phyloP scores from a whole-genome alignment of 2,329 filamentous ascomycete genomes.

The Ophiobolus disseminans region DNA sequence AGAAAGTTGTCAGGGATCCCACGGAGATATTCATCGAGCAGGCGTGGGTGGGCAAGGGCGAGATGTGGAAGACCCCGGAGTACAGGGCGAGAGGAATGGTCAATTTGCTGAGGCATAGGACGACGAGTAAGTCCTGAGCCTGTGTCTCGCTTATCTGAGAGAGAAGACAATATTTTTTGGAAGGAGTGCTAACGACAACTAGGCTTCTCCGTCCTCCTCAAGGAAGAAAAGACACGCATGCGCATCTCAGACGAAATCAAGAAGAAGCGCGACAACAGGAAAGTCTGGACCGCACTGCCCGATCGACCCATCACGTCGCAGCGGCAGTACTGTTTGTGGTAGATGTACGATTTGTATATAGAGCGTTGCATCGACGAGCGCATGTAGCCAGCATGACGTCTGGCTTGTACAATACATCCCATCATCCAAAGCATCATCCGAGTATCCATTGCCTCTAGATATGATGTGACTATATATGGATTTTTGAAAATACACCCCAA shows the following conservation, averaged over 20 bases:
- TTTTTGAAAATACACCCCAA: too few relatives aligned
- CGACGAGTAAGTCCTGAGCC: conserved; percentile 73
- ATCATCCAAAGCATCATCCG: conserved; percentile 35
- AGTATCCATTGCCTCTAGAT: too few relatives aligned
- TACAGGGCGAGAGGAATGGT: conserved; percentile 78
- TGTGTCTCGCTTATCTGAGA: too few relatives aligned
- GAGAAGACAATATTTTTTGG: background rate
- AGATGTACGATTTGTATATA: conserved; percentile 35
- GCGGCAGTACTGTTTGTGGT: conserved; percentile 93
- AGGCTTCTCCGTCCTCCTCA: conserved; percentile 82
- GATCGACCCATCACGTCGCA: conserved; percentile 85
- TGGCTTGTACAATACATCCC: conserved; percentile 30
- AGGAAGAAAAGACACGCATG: conserved; percentile 91
- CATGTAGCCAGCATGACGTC: conserved; percentile 10
- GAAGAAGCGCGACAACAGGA: conserved; percentile 74
- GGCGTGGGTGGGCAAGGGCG: conserved; percentile 86
- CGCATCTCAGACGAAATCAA: conserved; percentile 79
- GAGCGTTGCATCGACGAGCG: conserved; percentile 2
- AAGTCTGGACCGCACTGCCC: conserved; percentile 86
- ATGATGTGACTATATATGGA: too few relatives aligned
- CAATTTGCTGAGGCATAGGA: conserved; percentile 72
- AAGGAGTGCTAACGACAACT: conserved; percentile 10
- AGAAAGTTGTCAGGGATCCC: conserved; percentile 73
- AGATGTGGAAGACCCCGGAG: conserved; percentile 60
- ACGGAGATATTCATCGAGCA: conserved; percentile 89